Percentiles rank a stretch among this genome's conserved stretches.
Evolutionary conservation across 2,329 filamentous ascomycete genomes (phyloP).

Genomic region (Phoma sp.): DNA sequence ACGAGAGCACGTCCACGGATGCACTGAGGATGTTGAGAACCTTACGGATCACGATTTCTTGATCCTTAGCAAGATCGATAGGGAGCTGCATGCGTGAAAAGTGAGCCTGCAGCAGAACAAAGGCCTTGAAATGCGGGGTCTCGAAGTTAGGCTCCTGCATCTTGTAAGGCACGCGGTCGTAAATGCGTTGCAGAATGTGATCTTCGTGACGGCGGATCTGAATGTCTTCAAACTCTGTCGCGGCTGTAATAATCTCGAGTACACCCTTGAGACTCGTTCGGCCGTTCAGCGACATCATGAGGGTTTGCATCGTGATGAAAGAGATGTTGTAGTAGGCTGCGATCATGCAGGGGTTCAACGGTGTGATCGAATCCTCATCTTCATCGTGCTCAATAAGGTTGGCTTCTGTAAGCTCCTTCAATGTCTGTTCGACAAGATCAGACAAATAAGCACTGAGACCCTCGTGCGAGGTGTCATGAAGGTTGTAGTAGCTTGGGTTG

Average conservation of each 20-base stretch:
- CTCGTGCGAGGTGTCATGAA: slow-evolving; percentile 87
- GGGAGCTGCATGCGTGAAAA: slow-evolving; percentile 97
- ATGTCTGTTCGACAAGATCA: slow-evolving; percentile 88
- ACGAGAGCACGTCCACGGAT: slow-evolving; percentile 92
- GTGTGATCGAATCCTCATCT: slow-evolving; percentile 81
- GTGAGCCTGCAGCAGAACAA: slow-evolving; percentile 95
- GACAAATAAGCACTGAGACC: slow-evolving; percentile 93
- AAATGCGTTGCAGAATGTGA: slow-evolving; percentile 83
- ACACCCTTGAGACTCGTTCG: slow-evolving; percentile 96
- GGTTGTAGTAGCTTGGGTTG: slow-evolving; percentile 94
- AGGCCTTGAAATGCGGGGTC: slow-evolving; percentile 97
- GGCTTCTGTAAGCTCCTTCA: slow-evolving; percentile 88
- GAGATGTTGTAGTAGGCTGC: slow-evolving; percentile 99
- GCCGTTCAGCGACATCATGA: slow-evolving; percentile 85
- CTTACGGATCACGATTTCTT: slow-evolving; percentile 84
- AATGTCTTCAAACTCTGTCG: slow-evolving; percentile 93
- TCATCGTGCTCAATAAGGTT: slow-evolving; percentile 97
- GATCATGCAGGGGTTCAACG: slow-evolving; percentile 96
- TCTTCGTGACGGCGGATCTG: slow-evolving; percentile 95
- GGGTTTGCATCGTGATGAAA: slow-evolving; percentile 99
- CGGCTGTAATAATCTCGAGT: slow-evolving; percentile 94
- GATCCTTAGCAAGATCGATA: slow-evolving; percentile 93
- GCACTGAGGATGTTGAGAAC: slow-evolving; percentile 87
- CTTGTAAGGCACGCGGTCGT: slow-evolving; percentile 93
- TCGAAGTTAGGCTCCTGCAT: slow-evolving; percentile 86